phyloP scores from a whole-genome alignment of 345 rosid species.

The Heritiera littoralis region DNA sequence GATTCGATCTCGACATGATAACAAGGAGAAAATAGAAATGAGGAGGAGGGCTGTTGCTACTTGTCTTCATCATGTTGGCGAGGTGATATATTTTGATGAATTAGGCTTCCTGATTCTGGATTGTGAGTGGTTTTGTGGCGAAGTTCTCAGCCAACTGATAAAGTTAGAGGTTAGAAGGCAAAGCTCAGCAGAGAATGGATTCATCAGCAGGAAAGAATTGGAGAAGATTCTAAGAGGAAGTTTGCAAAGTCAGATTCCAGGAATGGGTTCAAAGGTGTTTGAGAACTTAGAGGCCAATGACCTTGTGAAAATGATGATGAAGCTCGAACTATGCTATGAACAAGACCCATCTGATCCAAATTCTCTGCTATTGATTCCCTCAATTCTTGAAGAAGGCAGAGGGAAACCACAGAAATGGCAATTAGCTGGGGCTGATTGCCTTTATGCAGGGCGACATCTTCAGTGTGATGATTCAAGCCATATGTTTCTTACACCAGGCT shows the following conservation, averaged over 20 bases:
- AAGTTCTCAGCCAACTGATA: conserved; percentile 76
- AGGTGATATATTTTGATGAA: conserved; percentile 79
- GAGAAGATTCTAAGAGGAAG: conserved; percentile 75
- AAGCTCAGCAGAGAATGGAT: conserved; percentile 56
- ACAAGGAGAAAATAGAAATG: conserved; percentile 63
- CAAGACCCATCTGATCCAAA: conserved; percentile 75
- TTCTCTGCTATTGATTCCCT: conserved; percentile 72
- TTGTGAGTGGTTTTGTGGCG: conserved; percentile 84
- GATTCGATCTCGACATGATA: conserved; percentile 69
- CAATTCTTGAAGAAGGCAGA: conserved; percentile 94
- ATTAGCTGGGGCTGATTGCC: conserved; percentile 49
- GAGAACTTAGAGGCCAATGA: conserved; percentile 72
- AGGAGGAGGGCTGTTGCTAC: conserved; percentile 75
- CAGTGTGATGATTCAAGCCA: conserved; percentile 89
- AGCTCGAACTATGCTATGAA: conserved; percentile 77
- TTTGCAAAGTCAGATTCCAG: conserved; percentile 82
- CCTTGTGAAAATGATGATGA: conserved; percentile 81
- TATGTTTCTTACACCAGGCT: conserved; percentile 85
- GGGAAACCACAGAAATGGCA: conserved; percentile 88
- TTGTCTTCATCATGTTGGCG: conserved; percentile 91
- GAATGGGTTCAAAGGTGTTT: conserved; percentile 79
- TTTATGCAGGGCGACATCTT: conserved; percentile 86
- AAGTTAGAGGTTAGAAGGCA: conserved; percentile 72
- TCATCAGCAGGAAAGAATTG: conserved; percentile 67
- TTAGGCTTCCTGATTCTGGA: conserved; percentile 73